Evolutionary conservation across 1,284 basidiomycete genomes (phyloP).

Genomic region (Malassezia psittaci): DNA sequence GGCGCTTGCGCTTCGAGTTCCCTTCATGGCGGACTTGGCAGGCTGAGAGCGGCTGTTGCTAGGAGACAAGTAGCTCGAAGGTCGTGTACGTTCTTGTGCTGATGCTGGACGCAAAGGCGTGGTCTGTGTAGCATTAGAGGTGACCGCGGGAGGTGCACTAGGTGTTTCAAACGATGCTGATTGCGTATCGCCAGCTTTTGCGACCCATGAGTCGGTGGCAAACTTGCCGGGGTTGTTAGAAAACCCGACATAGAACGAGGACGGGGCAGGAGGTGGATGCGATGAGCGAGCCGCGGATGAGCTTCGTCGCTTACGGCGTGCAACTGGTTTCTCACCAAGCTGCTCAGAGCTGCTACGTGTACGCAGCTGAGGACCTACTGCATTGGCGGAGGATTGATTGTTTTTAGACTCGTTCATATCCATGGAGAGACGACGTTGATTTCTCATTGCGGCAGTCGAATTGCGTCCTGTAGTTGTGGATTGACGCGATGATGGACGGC

Average conservation of each 20-base stretch:
- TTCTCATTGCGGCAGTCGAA: conserved; percentile 1
- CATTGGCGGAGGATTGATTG: not conserved
- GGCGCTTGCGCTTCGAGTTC: not conserved
- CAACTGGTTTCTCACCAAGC: not conserved
- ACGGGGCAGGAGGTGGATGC: conserved; percentile 17
- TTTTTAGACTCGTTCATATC: not conserved
- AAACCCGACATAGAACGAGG: conserved; percentile 18
- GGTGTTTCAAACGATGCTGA: conserved; percentile 1
- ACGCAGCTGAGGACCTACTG: not conserved
- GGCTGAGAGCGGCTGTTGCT: conserved; percentile 7
- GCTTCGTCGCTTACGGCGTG: conserved; percentile 5
- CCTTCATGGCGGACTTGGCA: conserved; percentile 11
- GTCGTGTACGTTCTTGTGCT: not conserved
- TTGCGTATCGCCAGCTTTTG: conserved; percentile 27
- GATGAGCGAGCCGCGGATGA: not conserved
- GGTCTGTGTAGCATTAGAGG: conserved; percentile 17
- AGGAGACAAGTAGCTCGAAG: not conserved
- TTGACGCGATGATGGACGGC: conserved; percentile 6
- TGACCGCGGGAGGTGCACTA: not conserved
- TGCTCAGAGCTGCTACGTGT: conserved; percentile 9
- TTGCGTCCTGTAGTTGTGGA: not conserved
- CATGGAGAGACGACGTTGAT: conserved; percentile 8
- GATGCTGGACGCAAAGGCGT: not conserved
- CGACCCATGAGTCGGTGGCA: conserved; percentile 32
- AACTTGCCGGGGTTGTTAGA: conserved; percentile 26